These are phyloP conservation scores for Komagataella pseudopastoris DNA, from an alignment of 805 yeast genomes.

Conservation along the genomic window DNA sequence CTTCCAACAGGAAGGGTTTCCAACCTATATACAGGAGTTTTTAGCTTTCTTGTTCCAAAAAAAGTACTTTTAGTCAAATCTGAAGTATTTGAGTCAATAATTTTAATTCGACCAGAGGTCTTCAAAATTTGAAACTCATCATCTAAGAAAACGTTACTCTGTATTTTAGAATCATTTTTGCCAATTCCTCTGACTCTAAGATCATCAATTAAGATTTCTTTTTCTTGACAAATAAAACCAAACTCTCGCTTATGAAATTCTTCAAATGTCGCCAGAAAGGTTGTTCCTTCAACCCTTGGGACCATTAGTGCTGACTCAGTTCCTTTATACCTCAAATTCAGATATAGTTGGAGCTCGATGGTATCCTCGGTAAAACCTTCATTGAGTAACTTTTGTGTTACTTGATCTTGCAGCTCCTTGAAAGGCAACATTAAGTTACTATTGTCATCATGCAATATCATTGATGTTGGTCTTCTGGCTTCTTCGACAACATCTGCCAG, in stretches of 20 bases:
- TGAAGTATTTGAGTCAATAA: constrained; percentile 14
- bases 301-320: constrained; percentile 84
- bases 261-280: constrained; percentile 11
- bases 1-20: constrained; percentile 42
- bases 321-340: constrained; percentile 76
- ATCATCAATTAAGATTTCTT: constrained; percentile 15
- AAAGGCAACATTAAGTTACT: constrained; percentile 29
- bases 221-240: constrained; percentile 14
- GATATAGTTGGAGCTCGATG: constrained; percentile 44
- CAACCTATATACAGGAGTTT: constrained; percentile 42
- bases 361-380: constrained; percentile 42
- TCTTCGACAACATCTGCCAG: constrained; percentile 79
- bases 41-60: constrained; percentile 36
- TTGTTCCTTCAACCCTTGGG: constrained; percentile 13
- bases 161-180: constrained; percentile 22
- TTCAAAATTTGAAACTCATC: constrained; percentile 32
- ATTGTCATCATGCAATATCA: constrained; percentile 21
- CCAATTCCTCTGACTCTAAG: constrained; percentile 60
- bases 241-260: constrained; percentile 18
- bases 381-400: constrained; percentile 21
- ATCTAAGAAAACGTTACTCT: constrained; percentile 20
- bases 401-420: constrained; percentile 25
- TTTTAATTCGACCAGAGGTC: constrained; percentile 7
- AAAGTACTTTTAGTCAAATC: constrained; percentile 31
- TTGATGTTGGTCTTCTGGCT: constrained; percentile 58